These are phyloP conservation scores for Auxenochlorella protothecoides DNA, from an alignment of 139 green algal species.

Conservation along the genomic window DNA sequence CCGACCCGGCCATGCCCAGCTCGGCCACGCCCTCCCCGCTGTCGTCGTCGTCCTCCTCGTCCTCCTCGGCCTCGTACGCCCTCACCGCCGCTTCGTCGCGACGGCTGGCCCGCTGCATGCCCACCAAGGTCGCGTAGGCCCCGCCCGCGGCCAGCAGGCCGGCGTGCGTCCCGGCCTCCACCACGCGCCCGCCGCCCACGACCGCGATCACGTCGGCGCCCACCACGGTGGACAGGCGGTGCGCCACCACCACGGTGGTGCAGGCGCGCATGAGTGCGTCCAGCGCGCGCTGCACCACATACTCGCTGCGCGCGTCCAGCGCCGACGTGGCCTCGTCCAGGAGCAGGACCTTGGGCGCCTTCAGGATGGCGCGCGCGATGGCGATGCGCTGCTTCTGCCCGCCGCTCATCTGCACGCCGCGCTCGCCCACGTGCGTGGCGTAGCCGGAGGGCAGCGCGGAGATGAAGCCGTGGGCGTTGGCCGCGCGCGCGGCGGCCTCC, in stretches of 20 bases:
- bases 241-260: conserved; percentile 52
- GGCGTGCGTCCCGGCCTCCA: conserved; percentile 53
- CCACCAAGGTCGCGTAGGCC: conserved; percentile 52
- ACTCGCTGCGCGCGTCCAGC: conserved; percentile 59
- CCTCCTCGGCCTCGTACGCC: neutral
- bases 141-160: conserved; percentile 40
- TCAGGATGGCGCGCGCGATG: conserved; percentile 71
- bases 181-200: conserved; percentile 31
- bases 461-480: conserved; percentile 78
- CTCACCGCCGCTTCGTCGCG: neutral
- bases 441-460: conserved; percentile 46
- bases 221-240: conserved; percentile 50
- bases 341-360: conserved; percentile 61
- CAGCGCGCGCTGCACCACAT: conserved; percentile 46
- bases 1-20: neutral
- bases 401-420: conserved; percentile 40
- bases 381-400: conserved; percentile 82
- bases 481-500: conserved; percentile 46
- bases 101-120: conserved; percentile 42
- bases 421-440: conserved; percentile 32
- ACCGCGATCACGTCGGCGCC: conserved; percentile 49
- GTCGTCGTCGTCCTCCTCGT: conserved; percentile 4
- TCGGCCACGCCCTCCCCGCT: neutral
- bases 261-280: conserved; percentile 36
- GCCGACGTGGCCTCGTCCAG: conserved; percentile 82